Conservation (phyloP, 2,329 filamentous ascomycete species). For the Aspergillus intermedius region DNA sequence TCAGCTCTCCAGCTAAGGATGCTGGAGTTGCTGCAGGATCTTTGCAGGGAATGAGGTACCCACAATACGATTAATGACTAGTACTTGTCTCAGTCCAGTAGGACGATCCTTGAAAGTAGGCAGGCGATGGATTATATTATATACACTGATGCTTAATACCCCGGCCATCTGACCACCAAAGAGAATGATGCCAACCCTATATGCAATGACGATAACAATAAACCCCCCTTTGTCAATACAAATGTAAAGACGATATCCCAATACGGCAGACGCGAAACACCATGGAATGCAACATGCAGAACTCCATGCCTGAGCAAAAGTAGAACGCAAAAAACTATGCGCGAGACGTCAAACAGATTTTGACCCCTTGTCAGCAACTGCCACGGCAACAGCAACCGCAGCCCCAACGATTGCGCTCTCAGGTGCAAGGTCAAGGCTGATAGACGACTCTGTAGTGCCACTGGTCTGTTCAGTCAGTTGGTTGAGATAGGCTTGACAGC, state of each 20-base stretch:
- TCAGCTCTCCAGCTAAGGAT: conserved; percentile 42
- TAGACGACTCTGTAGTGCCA: conserved; percentile 15
- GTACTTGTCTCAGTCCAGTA: too few species aligned
- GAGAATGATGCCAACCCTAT: too few species aligned
- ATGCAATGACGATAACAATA: too few species aligned
- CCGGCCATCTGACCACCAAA: too few species aligned
- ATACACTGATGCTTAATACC: too few species aligned
- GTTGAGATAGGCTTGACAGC: conserved; percentile 40
- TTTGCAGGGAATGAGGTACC: conserved; percentile 35
- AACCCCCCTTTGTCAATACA: too few species aligned
- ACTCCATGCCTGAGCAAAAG: not conserved
- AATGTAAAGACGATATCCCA: too few species aligned
- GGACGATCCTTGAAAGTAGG: too few species aligned
- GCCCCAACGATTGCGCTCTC: conserved; percentile 43
- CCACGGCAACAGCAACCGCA: conserved; percentile 42
- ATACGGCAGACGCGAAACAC: too few species aligned
- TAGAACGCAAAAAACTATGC: not conserved
- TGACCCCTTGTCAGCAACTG: conserved; percentile 23
- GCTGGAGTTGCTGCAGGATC: conserved; percentile 46
- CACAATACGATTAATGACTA: too few species aligned
- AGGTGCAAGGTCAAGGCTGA: conserved; percentile 36
- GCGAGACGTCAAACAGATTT: not conserved
- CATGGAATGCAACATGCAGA: too few species aligned
- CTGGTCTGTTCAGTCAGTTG: conserved; percentile 30
- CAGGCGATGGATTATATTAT: too few species aligned